A percentile compares a stretch with the other conserved stretches of the same genome.
These are phyloP conservation scores for Avena insularis DNA, from an alignment of 176 grass and related monocot species.

Conservation along the genomic window DNA sequence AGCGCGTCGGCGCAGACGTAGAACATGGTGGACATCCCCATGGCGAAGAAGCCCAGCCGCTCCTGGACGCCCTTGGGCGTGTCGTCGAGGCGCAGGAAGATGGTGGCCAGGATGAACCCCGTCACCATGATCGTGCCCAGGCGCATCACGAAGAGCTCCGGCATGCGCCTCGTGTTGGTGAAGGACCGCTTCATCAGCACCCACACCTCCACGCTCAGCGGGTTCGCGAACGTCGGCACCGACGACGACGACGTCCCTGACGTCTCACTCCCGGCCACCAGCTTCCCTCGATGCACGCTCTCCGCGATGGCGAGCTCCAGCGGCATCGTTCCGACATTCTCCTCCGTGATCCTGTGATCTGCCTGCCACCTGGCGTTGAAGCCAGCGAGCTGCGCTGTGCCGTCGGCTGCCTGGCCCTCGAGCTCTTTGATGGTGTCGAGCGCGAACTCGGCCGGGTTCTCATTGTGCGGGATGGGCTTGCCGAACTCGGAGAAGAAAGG, in stretches of 20 bases:
- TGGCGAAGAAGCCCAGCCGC: slow-evolving; percentile 86
- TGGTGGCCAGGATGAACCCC: slow-evolving; percentile 79
- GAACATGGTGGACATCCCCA: slow-evolving; percentile 93
- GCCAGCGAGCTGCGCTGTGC: slow-evolving; percentile 55
- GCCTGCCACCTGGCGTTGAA: slow-evolving; percentile 69
- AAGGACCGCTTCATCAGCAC: slow-evolving; percentile 78
- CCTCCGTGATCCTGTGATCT: background rate
- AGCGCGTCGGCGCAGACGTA: slow-evolving; percentile 93
- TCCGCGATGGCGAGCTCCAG: slow-evolving; percentile 65
- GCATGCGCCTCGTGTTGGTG: slow-evolving; percentile 89
- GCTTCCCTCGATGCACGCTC: slow-evolving; percentile 70
- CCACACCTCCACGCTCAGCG: slow-evolving; percentile 74
- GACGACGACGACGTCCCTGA: background rate
- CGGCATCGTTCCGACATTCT: background rate
- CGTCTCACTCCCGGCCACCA: slow-evolving; percentile 57
- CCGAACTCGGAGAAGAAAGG: slow-evolving; percentile 71
- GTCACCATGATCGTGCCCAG: slow-evolving; percentile 78
- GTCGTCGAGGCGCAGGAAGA: slow-evolving; percentile 88
- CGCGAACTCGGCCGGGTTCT: slow-evolving; percentile 90
- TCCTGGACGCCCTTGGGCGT: slow-evolving; percentile 82
- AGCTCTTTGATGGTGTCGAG: slow-evolving; percentile 83
- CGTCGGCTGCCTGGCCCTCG: slow-evolving; percentile 45
- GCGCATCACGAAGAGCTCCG: slow-evolving; percentile 80
- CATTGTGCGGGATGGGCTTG: slow-evolving; percentile 67
- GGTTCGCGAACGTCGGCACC: slow-evolving; percentile 76